Percentiles rank a stretch among this genome's conserved stretches.
phyloP scores from a whole-genome alignment of 1,139 yeast species.

The Petasospora fabianii region DNA sequence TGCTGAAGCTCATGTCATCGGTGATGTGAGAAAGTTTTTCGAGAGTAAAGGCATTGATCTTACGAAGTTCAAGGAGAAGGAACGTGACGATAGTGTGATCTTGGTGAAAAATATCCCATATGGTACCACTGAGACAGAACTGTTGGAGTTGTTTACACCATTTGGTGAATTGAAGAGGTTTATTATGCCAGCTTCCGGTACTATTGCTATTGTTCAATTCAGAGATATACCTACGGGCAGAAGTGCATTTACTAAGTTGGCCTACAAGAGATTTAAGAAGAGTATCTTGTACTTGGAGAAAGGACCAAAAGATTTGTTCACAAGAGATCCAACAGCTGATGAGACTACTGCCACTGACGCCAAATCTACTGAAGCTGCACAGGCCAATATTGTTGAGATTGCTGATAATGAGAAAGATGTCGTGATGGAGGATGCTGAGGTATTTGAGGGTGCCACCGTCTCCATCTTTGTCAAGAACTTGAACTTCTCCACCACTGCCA shows the following conservation, averaged over 20 bases:
- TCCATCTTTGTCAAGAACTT: constrained; percentile 90
- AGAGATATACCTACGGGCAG: constrained; percentile 82
- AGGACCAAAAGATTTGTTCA: constrained; percentile 84
- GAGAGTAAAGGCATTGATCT: constrained; percentile 84
- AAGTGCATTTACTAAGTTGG: constrained; percentile 81
- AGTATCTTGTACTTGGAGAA: constrained; percentile 86
- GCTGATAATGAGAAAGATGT: constrained; percentile 42
- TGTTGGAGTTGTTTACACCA: constrained; percentile 75
- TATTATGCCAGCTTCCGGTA: constrained; percentile 95
- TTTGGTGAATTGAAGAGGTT: constrained; percentile 79
- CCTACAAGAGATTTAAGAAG: constrained; percentile 83
- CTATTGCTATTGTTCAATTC: constrained; percentile 93
- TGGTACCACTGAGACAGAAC: constrained; percentile 76
- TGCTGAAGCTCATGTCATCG: constrained; percentile 95
- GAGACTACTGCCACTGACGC: constrained; percentile 28
- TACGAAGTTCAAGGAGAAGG: constrained; percentile 60
- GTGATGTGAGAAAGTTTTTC: constrained; percentile 84
- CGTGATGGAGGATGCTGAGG: constrained; percentile 44
- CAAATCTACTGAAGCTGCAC: constrained; percentile 23
- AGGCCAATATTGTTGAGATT: constrained; percentile 36
- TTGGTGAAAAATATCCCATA: constrained; percentile 87
- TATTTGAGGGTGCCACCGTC: constrained; percentile 64
- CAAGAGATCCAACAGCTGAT: constrained; percentile 46
- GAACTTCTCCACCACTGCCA: constrained; percentile 73
- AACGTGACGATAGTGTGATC: constrained; percentile 77